These are phyloP conservation scores for Cryptococcus amylolentus DNA, from an alignment of 1,284 basidiomycete species.

Conservation along the genomic window DNA sequence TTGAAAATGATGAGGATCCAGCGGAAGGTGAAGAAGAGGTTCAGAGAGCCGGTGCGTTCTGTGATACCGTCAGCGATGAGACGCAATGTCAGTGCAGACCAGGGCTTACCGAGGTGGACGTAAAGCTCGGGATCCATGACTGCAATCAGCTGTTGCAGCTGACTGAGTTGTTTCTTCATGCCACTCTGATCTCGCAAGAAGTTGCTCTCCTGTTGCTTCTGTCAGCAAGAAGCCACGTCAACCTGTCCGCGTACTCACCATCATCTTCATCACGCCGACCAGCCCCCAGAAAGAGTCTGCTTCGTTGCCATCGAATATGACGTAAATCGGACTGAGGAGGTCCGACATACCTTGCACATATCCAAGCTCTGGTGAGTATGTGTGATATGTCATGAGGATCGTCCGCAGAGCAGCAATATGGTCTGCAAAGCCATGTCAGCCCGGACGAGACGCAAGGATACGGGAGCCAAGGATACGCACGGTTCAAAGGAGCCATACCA, in stretches of 20 bases:
- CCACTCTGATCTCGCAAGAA: constrained; percentile 95
- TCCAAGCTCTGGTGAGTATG: constrained; percentile 81
- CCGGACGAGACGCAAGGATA: background rate
- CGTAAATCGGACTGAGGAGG: constrained; percentile 87
- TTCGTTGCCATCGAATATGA: constrained; percentile 84
- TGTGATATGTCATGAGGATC: constrained; percentile 88
- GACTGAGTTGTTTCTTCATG: constrained; percentile 89
- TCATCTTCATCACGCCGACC: constrained; percentile 88
- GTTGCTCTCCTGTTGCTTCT: constrained; percentile 74
- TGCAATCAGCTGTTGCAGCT: constrained; percentile 81
- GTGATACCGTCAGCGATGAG: constrained; percentile 11
- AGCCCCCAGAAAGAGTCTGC: constrained; percentile 94
- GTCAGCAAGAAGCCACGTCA: background rate
- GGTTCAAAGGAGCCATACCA: constrained; percentile 75
- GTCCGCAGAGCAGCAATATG: constrained; percentile 46
- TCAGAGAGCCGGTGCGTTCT: constrained; percentile 86
- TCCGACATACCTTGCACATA: constrained; percentile 73
- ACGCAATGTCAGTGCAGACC: background rate
- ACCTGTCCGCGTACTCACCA: constrained; percentile 56
- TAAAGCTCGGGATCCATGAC: constrained; percentile 94
- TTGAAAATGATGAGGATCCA: constrained; percentile 78
- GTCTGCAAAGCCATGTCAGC: constrained; percentile 22
- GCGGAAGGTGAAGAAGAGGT: constrained; percentile 98
- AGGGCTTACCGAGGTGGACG: constrained; percentile 66
- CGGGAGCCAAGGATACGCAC: constrained; percentile 20